Evolutionary conservation across 2,329 filamentous ascomycete species (phyloP).

Genomic region (Microsporum ferrugineum): DNA sequence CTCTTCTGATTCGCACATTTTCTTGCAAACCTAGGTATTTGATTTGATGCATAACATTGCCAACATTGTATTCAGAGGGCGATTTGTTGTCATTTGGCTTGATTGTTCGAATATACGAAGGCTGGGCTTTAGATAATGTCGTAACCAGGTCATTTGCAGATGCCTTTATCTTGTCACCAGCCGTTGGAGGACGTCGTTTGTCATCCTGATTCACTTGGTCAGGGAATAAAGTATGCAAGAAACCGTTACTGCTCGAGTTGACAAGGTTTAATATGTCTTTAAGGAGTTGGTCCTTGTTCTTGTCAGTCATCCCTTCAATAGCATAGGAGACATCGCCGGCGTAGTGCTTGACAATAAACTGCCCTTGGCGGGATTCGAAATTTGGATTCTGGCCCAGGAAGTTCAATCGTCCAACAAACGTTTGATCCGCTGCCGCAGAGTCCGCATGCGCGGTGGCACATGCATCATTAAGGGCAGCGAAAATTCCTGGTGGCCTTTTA

Average conservation of each 20-base stretch:
- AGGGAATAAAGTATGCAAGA: slow-evolving; percentile 82
- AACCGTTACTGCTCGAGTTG: slow-evolving; percentile 68
- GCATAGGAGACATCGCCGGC: slow-evolving; percentile 93
- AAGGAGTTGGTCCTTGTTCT: slow-evolving; percentile 95
- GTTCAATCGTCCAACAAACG: slow-evolving; percentile 87
- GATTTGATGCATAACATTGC: slow-evolving; percentile 93
- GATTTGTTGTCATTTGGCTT: slow-evolving; percentile 99
- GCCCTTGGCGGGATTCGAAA: slow-evolving; percentile 81
- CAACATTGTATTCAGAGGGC: slow-evolving; percentile 77
- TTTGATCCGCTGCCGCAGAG: slow-evolving; percentile 83
- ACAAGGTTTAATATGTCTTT: slow-evolving; percentile 89
- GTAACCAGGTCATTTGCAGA: slow-evolving; percentile 92
- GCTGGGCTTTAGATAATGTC: slow-evolving; percentile 92
- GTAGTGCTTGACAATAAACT: slow-evolving; percentile 98
- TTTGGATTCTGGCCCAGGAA: slow-evolving; percentile 79
- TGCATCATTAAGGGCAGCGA: slow-evolving; percentile 92
- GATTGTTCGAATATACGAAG: slow-evolving; percentile 96
- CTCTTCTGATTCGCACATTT: slow-evolving; percentile 92
- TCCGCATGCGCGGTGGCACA: slow-evolving; percentile 98
- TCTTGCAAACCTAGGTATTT: slow-evolving; percentile 99
- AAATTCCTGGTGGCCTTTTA: slow-evolving; percentile 76
- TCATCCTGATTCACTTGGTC: slow-evolving; percentile 92
- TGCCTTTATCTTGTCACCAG: slow-evolving; percentile 87
- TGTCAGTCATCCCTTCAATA: slow-evolving; percentile 94
- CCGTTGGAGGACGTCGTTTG: slow-evolving; percentile 82